Evolutionary conservation across 1,284 basidiomycete genomes (phyloP).

Genomic region (Trichosporon coremiiforme): DNA sequence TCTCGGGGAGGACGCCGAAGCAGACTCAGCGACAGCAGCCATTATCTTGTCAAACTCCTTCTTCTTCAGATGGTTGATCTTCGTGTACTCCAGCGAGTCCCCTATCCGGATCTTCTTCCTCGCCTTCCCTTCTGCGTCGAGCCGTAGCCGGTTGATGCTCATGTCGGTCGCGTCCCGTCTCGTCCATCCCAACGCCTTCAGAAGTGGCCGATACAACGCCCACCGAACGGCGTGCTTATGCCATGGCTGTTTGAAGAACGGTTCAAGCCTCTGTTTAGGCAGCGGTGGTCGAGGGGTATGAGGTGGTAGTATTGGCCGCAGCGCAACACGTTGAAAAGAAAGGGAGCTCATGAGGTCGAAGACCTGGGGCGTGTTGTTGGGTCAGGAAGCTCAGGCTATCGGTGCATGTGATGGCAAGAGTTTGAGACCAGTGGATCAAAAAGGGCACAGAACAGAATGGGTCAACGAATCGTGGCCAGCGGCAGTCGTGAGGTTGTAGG

Average conservation of each 20-base stretch:
- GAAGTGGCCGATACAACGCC: constrained; percentile 70
- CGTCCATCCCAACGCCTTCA: constrained; percentile 55
- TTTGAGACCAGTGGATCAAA: no score
- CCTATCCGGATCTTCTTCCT: constrained; percentile 10
- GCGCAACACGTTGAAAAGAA: background rate
- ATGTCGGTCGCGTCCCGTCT: constrained; percentile 19
- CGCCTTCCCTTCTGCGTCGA: background rate
- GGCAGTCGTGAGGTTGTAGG: no score
- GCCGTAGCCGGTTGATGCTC: background rate
- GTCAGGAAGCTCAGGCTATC: constrained; percentile 2
- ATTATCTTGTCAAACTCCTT: background rate
- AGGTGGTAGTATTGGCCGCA: background rate
- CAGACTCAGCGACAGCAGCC: background rate
- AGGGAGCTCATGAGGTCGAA: background rate
- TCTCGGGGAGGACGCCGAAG: background rate
- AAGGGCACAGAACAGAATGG: no score
- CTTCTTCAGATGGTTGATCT: background rate
- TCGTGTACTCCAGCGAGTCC: background rate
- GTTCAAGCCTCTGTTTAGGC: constrained; percentile 34
- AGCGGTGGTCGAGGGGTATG: background rate
- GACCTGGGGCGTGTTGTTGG: background rate
- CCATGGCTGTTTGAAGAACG: constrained; percentile 69
- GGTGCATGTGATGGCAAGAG: background rate
- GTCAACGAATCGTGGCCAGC: no score
- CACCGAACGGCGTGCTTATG: constrained; percentile 76